These are phyloP conservation scores for Sequoiadendron giganteum DNA, from an alignment of 75 land plant genomes.

Conservation along the genomic window DNA sequence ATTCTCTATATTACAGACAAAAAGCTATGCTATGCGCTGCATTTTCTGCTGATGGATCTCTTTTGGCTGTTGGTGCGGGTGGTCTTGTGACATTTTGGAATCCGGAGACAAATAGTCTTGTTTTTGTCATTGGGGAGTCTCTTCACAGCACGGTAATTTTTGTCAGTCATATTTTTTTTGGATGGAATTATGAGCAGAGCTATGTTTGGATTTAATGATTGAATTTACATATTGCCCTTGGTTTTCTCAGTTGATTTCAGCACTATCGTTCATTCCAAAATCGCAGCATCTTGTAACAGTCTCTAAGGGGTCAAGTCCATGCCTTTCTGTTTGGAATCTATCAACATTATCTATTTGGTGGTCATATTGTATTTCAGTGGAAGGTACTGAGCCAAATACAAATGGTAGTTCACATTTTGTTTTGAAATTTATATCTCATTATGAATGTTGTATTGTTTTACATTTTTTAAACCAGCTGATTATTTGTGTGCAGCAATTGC, in stretches of 20 bases:
- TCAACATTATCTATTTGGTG: slow-evolving; percentile 62
- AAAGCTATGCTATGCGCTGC: slow-evolving; percentile 74
- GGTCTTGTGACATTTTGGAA: slow-evolving; percentile 85
- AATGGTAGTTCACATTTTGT: not conserved
- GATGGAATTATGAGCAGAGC: not conserved
- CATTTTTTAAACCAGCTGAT: slow-evolving; percentile 15
- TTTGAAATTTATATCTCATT: not conserved
- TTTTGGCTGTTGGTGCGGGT: slow-evolving; percentile 88
- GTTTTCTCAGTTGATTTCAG: slow-evolving; percentile 46
- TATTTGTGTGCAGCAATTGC: slow-evolving; percentile 51
- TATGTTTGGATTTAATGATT: not conserved
- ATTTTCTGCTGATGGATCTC: slow-evolving; percentile 90
- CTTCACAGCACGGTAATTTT: not conserved
- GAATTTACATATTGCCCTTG: not conserved
- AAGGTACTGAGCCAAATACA: slow-evolving; percentile 38
- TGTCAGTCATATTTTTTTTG: not conserved
- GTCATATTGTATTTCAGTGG: slow-evolving; percentile 67
- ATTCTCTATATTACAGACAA: slow-evolving; percentile 36
- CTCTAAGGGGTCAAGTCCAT: slow-evolving; percentile 51
- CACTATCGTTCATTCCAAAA: slow-evolving; percentile 62
- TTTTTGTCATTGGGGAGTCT: slow-evolving; percentile 66
- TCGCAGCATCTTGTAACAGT: slow-evolving; percentile 70
- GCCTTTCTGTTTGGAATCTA: slow-evolving; percentile 74
- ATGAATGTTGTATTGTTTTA: slow-evolving; percentile 1
- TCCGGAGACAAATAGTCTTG: slow-evolving; percentile 63